A percentile compares a stretch with the other conserved stretches of the same genome.
phyloP scores from a whole-genome alignment of 164 flowering plant genomes.

The Magnolia kwangsiensis region DNA sequence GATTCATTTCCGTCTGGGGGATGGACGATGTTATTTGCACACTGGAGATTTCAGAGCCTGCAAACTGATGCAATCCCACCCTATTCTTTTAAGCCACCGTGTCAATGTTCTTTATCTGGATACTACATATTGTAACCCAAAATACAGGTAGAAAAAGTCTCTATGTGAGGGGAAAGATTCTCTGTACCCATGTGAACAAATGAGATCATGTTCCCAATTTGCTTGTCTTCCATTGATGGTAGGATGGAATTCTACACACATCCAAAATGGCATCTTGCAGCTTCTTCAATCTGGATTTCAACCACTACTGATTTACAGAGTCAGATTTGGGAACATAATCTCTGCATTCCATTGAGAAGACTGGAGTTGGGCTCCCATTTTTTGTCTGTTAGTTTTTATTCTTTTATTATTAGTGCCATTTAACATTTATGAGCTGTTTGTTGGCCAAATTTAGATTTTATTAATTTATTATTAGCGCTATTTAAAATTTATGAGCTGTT shows the following conservation, averaged over 20 bases:
- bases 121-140: slow-evolving; percentile 80
- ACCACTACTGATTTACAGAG: background rate
- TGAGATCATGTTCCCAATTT: background rate
- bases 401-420: background rate
- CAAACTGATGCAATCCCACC: slow-evolving; percentile 54
- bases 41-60: slow-evolving; percentile 84
- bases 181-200: background rate
- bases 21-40: slow-evolving; percentile 58
- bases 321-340: background rate
- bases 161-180: background rate
- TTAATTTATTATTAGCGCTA: background rate
- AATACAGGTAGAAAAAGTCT: slow-evolving; percentile 37
- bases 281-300: background rate
- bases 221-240: background rate
- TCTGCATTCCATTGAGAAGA: background rate
- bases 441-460: background rate
- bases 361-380: background rate
- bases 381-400: background rate
- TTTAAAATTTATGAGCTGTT: background rate
- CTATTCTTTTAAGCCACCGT: slow-evolving; percentile 37
- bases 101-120: slow-evolving; percentile 63
- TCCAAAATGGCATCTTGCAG: background rate
- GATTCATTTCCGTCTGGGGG: slow-evolving; percentile 49
- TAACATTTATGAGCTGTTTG: background rate
- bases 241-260: background rate